Evolutionary conservation across 2,329 filamentous ascomycete species (phyloP).

Genomic region (Macroventuria anomochaeta): DNA sequence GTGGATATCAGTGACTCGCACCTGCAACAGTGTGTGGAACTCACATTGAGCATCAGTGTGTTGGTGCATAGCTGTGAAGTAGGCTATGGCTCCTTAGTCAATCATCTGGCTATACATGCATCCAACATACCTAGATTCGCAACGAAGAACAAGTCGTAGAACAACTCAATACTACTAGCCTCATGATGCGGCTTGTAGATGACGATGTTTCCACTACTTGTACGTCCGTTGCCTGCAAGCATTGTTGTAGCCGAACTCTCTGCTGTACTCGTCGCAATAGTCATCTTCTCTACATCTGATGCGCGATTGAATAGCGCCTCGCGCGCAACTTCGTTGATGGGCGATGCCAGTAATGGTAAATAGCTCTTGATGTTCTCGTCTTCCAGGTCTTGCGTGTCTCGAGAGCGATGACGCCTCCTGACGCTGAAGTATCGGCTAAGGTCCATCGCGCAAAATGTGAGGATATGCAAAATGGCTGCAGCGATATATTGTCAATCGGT

Average conservation of each 20-base stretch:
- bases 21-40: background rate
- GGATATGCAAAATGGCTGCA: background rate
- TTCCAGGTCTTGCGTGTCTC: background rate
- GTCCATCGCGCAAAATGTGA: slow-evolving; percentile 20
- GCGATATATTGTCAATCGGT: background rate
- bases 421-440: slow-evolving; percentile 28
- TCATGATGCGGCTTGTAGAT: slow-evolving; percentile 48
- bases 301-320: slow-evolving; percentile 17
- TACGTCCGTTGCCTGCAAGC: slow-evolving; percentile 23
- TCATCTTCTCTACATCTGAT: slow-evolving; percentile 24
- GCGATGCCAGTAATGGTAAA: slow-evolving; percentile 27
- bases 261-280: slow-evolving; percentile 9
- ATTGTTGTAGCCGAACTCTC: slow-evolving; percentile 18
- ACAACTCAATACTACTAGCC: slow-evolving; percentile 62
- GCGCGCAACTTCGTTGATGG: slow-evolving; percentile 30
- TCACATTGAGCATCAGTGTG: slow-evolving; percentile 56
- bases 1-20: background rate
- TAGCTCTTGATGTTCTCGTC: slow-evolving; percentile 13
- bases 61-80: slow-evolving; percentile 64
- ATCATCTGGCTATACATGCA: background rate
- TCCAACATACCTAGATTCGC: slow-evolving; percentile 60
- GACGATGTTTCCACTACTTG: slow-evolving; percentile 30
- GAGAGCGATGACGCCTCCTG: slow-evolving; percentile 7
- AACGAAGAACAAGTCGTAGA: slow-evolving; percentile 68
- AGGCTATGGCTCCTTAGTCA: slow-evolving; percentile 47